Base-by-base conservation (phyloP, 2,329 filamentous ascomycete genomes). In the Trichoderma hamatum region DNA sequence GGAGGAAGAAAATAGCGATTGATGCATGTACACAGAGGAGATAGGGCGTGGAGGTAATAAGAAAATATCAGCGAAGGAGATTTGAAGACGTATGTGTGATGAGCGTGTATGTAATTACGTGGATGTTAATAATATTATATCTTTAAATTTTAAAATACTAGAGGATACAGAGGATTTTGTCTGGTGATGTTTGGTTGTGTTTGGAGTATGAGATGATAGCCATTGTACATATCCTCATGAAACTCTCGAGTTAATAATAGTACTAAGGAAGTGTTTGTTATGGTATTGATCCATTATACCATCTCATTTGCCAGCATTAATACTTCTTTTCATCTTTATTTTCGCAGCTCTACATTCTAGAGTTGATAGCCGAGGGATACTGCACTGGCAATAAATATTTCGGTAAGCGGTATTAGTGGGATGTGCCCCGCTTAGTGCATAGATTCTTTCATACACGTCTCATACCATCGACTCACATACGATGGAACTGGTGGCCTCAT, bases 361-460 rank as follows among this genome's bases (percentile, higher is more conserved):
- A 11, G 46, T 56, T n/a, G 16, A 43, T 43, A 9, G 34, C 19
- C 24, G 32, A 52, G 51, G 32, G 2, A 39, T 26, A 26, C 28
- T n/a, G n/a, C n/a, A n/a, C n/a, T n/a, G n/a, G n/a, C 36, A n/a
- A 9, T 6, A 3, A 3, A 46, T 49, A 66, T 46, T 34, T 28
- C 36, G 30, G 30, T 67, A 59, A 52, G 52, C 32, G 51, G 36
- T 68, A n/a, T 43, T 43, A n/a, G 24, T 24, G 26, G 34, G 59
- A 58, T 51, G 56, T 32, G 52, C 59, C 65, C 56, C 65, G 65
- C 54, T 68, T 61, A 28, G 7, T 59, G 30, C 39, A 67, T 67
- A 55, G 1, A 21, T 10, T 43, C 43, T 21, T 28, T 9, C 39
- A n/a, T 19, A 43, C 39, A n/a, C 16, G 49, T 54, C 32, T 51